A percentile compares a stretch with the other conserved stretches of the same genome.
Conservation (phyloP, 768 basidiomycete species). For the Flagelloscypha sp. region DNA sequence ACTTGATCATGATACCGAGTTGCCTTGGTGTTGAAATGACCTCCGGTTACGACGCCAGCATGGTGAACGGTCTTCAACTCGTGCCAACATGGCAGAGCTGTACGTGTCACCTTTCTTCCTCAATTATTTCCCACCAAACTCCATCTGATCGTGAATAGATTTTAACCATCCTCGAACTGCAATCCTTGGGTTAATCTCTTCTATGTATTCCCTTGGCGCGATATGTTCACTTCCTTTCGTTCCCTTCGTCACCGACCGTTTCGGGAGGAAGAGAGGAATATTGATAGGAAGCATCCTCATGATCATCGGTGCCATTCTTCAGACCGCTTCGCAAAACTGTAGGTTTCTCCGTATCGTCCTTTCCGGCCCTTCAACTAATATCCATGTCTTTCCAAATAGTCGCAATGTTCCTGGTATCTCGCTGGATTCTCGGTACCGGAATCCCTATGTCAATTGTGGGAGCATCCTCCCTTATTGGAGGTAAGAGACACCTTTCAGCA, state of each 20-base stretch:
- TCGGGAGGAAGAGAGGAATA: constrained; percentile 46
- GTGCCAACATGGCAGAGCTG: constrained; percentile 50
- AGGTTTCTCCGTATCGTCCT: too few relatives aligned
- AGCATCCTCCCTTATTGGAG: constrained; percentile 58
- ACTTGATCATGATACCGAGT: constrained; percentile 50
- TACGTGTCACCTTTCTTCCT: constrained; percentile 16
- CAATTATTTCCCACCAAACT: not conserved
- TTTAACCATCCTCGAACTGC: constrained; percentile 47
- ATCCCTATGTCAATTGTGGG: constrained; percentile 56
- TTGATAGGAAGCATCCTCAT: constrained; percentile 42
- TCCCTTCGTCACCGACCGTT: constrained; percentile 38
- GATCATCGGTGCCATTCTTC: constrained; percentile 38
- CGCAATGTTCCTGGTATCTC: constrained; percentile 50
- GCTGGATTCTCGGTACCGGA: constrained; percentile 50
- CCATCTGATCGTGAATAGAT: constrained; percentile 23
- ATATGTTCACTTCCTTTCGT: constrained; percentile 47
- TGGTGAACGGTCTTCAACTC: constrained; percentile 57
- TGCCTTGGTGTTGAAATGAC: constrained; percentile 59
- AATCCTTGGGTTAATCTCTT: constrained; percentile 47
- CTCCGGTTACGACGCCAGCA: constrained; percentile 51
- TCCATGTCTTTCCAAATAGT: constrained; percentile 24
- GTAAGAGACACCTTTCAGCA: constrained; percentile 13
- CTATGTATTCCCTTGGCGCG: constrained; percentile 55
- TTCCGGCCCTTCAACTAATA: constrained; percentile 1
- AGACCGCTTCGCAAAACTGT: constrained; percentile 44